phyloP scores from a whole-genome alignment of 108 stramenopile genomes.

The Asterionellopsis glacialis region DNA sequence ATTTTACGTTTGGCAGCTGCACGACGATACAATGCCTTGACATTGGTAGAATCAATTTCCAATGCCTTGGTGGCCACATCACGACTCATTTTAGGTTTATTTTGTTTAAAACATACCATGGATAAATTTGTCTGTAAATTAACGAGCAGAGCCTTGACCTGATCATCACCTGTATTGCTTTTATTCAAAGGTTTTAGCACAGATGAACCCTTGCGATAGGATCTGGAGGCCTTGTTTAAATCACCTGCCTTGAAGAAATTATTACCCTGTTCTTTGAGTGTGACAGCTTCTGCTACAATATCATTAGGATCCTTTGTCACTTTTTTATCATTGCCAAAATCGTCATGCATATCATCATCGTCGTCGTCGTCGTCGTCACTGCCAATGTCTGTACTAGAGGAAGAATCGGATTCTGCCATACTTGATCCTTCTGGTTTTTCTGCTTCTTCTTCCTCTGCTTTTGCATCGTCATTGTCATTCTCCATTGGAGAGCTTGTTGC shows the following conservation, averaged over 20 bases:
- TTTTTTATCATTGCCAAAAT: too few species aligned
- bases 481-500: too few species aligned
- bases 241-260: conserved; percentile 56
- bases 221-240: conserved; percentile 54
- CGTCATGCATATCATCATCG: too few species aligned
- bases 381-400: not conserved
- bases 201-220: conserved; percentile 66
- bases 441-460: not conserved
- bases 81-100: conserved; percentile 45
- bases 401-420: conserved; percentile 1
- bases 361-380: too few species aligned
- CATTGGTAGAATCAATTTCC: conserved; percentile 55
- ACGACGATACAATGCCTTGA: conserved; percentile 83
- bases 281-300: conserved; percentile 46
- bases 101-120: conserved; percentile 76
- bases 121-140: conserved; percentile 70
- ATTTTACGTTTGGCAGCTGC: conserved; percentile 58
- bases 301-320: conserved; percentile 42
- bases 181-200: conserved; percentile 56
- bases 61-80: conserved; percentile 71
- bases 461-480: too few species aligned
- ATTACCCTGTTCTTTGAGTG: conserved; percentile 78
- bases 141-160: conserved; percentile 63
- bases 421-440: not conserved
- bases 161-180: conserved; percentile 66